Conservation (phyloP, 345 rosid species). For the Camelina hispida region DNA sequence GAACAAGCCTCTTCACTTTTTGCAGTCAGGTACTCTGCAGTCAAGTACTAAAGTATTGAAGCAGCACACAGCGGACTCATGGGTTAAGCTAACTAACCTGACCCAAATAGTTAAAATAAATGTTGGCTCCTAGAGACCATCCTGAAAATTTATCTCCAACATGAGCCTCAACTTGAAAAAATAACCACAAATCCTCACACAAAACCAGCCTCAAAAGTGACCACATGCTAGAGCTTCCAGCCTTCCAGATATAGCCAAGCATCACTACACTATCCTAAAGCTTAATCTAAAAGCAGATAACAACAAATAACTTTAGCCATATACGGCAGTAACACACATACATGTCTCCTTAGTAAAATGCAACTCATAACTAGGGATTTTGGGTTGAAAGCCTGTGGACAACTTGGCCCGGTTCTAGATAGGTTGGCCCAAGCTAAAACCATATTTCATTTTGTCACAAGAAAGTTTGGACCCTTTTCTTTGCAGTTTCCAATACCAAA, state of each 20-base stretch:
- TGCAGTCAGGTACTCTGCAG: no score
- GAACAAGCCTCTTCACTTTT: no score
- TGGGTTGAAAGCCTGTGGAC: neutral
- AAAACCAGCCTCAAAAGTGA: neutral
- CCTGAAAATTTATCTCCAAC: no score
- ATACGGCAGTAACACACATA: neutral
- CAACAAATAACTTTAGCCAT: neutral
- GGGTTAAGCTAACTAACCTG: no score
- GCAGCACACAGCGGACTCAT: no score
- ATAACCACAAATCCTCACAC: neutral
- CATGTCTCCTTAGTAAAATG: conserved; percentile 7
- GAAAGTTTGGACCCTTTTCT: neutral
- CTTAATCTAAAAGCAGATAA: neutral
- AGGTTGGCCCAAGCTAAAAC: neutral
- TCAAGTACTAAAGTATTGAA: no score
- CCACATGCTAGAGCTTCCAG: neutral
- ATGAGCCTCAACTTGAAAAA: neutral
- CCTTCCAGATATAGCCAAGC: no score
- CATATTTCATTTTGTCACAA: neutral
- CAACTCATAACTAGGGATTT: conserved; percentile 7
- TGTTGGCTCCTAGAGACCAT: no score
- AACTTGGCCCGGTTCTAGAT: no score
- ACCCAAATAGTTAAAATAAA: no score
- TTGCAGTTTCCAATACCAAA: neutral
- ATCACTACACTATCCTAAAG: neutral